Base-by-base conservation (phyloP, 2,329 filamentous ascomycete genomes). In the Cladophialophora carrionii region DNA sequence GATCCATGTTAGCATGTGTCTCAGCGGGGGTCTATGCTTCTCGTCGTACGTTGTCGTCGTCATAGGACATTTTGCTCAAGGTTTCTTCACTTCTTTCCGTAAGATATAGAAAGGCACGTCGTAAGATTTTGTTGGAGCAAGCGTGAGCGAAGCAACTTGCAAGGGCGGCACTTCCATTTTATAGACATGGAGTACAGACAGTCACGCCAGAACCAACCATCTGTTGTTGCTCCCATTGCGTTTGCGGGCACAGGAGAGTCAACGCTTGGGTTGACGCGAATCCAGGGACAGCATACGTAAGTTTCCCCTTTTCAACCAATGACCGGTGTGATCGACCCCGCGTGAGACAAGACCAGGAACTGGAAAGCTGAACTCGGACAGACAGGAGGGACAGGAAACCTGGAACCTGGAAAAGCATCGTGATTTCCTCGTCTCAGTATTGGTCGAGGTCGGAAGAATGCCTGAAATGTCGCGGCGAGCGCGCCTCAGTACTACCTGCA, bases 1-100 rank as follows among this genome's bases (percentile, higher is more conserved):
- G 37, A 61, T 51, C 24, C 17, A 31, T 57, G 62, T 66, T 46
- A 61, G 57, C 34, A 29, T 46, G 41, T 52, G 10, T 43, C 41
- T 31, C 10, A 52, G 22, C 37, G 14, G 10, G 24, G 32, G 26
- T 20, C 14, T 9, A 8, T 49, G 20, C 14, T 46, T 14, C 12
- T 26, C 10, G 48, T 56, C 57, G 56, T 68, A 69, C 67, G 52
- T 67, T 61, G 62, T 71, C 66, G 51, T 69, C 67, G 64, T 69
- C 59, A 63, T 64, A 67, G 58, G 68, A 71, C 69, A 71, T 71
- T 34, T 26, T 69, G 31, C 14, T 53, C 34, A 53, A 20, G 14
- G 12, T 24, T 34, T 60, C 46, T 60, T 54, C 22, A 54, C 24
- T 51, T 53, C 12, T 12, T 53, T 41, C 34, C 5, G 9, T n/a